phyloP scores from a whole-genome alignment of 768 basidiomycete genomes.

The Tulasnella sp. region DNA sequence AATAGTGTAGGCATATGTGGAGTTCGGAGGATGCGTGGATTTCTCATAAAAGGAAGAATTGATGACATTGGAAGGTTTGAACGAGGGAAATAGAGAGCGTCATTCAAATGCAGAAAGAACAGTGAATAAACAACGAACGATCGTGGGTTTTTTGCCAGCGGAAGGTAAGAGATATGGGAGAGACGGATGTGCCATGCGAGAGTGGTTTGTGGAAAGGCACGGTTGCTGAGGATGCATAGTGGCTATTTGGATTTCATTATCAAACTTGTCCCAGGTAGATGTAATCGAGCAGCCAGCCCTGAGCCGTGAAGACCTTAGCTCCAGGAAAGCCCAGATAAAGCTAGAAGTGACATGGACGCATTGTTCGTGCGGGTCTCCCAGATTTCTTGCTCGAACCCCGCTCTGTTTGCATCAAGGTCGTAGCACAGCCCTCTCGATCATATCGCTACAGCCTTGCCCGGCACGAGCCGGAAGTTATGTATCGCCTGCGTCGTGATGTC shows the following conservation, averaged over 20 bases:
- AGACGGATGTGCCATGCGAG: background rate
- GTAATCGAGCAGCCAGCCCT: slow-evolving; percentile 5
- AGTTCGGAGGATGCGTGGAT: too few species aligned
- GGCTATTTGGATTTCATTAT: background rate
- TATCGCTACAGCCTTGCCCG: background rate
- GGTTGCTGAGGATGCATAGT: background rate
- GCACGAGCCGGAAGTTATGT: slow-evolving; percentile 6
- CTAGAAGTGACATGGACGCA: too few species aligned
- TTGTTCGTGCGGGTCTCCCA: slow-evolving; percentile 12
- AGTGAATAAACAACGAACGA: background rate
- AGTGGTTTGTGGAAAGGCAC: background rate
- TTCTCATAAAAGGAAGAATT: too few species aligned
- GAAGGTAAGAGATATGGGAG: background rate
- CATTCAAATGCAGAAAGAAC: background rate
- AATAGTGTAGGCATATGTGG: too few species aligned
- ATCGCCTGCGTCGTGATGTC: slow-evolving; percentile 4
- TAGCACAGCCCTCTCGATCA: background rate
- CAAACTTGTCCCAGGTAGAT: background rate
- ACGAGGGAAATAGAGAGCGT: too few species aligned
- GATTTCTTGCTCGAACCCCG: background rate
- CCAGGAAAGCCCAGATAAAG: too few species aligned
- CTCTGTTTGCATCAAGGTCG: background rate
- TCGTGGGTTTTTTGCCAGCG: background rate
- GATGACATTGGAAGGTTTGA: too few species aligned
- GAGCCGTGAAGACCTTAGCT: background rate